phyloP scores from a whole-genome alignment of 371 early-diverging fungal species.

The Globomyces sp. region DNA sequence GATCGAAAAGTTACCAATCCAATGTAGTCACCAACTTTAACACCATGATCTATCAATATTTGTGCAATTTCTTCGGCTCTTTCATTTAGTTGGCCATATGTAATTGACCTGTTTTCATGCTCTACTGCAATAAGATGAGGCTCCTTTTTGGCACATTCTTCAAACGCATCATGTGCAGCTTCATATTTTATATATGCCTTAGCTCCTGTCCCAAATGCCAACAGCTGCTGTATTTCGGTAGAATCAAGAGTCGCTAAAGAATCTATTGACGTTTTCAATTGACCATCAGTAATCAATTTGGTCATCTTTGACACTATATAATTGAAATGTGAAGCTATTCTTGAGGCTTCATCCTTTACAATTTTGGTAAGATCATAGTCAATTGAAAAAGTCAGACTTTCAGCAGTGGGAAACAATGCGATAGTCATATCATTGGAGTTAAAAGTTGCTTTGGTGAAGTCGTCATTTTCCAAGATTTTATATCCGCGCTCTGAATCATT shows the following conservation, averaged over 20 bases:
- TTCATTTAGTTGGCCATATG: slow-evolving; percentile 5
- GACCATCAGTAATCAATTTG: background rate
- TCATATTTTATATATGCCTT: background rate
- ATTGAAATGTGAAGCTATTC: background rate
- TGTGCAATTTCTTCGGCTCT: background rate
- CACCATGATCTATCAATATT: background rate
- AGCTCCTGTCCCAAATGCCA: background rate
- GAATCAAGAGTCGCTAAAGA: background rate
- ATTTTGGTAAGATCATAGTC: background rate
- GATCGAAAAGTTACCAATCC: slow-evolving; percentile 18
- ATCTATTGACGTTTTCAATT: background rate
- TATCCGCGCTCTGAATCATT: too few species aligned
- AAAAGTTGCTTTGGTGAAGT: background rate
- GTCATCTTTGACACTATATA: background rate
- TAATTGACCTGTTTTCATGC: background rate
- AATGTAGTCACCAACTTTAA: slow-evolving; percentile 13
- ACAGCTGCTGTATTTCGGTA: background rate
- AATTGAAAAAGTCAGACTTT: background rate
- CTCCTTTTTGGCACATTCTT: background rate
- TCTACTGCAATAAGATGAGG: slow-evolving; percentile 8
- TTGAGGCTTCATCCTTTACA: background rate
- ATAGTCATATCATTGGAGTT: background rate
- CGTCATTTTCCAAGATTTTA: too few species aligned
- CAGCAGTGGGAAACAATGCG: background rate
- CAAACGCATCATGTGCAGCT: slow-evolving; percentile 11